Evolutionary conservation across 257 asterid genomes (phyloP).

Genomic region (Paulownia fortunei): DNA sequence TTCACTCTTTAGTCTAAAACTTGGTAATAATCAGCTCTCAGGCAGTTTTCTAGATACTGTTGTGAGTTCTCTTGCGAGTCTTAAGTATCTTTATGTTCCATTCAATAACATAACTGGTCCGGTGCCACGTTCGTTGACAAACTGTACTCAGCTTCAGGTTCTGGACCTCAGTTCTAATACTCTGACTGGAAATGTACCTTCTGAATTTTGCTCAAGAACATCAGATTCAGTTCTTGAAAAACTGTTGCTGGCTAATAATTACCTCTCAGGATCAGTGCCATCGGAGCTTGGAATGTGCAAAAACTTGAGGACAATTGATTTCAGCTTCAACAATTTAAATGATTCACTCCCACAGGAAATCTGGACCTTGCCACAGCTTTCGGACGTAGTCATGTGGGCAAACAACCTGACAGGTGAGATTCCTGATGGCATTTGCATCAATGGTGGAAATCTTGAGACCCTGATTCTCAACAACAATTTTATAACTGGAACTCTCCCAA

Average conservation of each 20-base stretch:
- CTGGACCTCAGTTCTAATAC: conserved; percentile 82
- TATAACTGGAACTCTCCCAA: conserved; percentile 65
- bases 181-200: conserved; percentile 74
- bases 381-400: conserved; percentile 89
- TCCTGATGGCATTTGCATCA: conserved; percentile 77
- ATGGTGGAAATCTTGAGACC: conserved; percentile 89
- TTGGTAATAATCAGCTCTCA: conserved; percentile 75
- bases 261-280: conserved; percentile 71
- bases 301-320: conserved; percentile 64
- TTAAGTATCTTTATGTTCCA: conserved; percentile 53
- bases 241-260: conserved; percentile 67
- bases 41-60: conserved; percentile 70
- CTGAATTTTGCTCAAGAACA: conserved; percentile 55
- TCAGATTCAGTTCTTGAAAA: conserved; percentile 57
- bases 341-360: conserved; percentile 71
- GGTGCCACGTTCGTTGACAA: conserved; percentile 66
- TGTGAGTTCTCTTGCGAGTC: conserved; percentile 66
- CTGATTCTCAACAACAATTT: conserved; percentile 86
- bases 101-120: conserved; percentile 77
- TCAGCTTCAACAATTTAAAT: conserved; percentile 74
- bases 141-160: conserved; percentile 63
- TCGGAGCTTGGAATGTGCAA: conserved; percentile 65
- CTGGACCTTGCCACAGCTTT: conserved; percentile 73
- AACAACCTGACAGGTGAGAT: conserved; percentile 75
- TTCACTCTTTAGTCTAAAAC: conserved; percentile 60